Evolutionary conservation across 2,329 filamentous ascomycete genomes (phyloP), one percentile per base, ranked within the genome.

Genomic region (Diaporthe ampelina): DNA sequence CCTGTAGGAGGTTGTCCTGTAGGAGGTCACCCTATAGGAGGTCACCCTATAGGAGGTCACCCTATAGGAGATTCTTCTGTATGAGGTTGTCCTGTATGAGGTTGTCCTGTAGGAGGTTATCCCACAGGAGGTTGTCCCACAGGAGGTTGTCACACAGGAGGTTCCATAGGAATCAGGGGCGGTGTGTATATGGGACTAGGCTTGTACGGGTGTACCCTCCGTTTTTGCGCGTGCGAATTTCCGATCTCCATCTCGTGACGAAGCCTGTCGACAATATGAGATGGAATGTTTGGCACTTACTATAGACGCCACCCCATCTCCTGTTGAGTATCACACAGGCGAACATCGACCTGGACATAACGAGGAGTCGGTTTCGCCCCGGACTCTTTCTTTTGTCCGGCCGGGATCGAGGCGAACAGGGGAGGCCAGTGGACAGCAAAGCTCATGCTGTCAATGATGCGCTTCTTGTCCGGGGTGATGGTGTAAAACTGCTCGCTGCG

Each of bases 271-370:
- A 35, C 52, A 2, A 4, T 15, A 29, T 17, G 19, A n/a, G 9
- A 10, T 63, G 24, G 50, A 19, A 40, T 4, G 13, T 8, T 37
- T 17, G n/a, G 13, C 17, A 68, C 74, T 73, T 58, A 75, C 74
- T 95, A 95, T 4, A 90, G 82, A 50, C 87, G 86, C 93, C 94
- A 96, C 40, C 86, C 84, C 76, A 89, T 86, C 70, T 82, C 78
- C 19, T 83, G 79, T 0, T 83, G 76, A 1, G 81, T 84, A 1
- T 78, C 78, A 73, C 87, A 91, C 32, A 92, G 80, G 40, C 89
- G 87, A 1, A 96, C 81, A 79, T 97, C 94, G 35, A 96, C 85
- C 78, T 97, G 94, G 6, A 94, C 88, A 78, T 87, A 89, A 1
- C 76, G 80, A n/a, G 77, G 72, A 76, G 59, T 29, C 56, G 26